Conservation (phyloP, 192 early-diverging fungal genomes). For the Pilaira anomala region DNA sequence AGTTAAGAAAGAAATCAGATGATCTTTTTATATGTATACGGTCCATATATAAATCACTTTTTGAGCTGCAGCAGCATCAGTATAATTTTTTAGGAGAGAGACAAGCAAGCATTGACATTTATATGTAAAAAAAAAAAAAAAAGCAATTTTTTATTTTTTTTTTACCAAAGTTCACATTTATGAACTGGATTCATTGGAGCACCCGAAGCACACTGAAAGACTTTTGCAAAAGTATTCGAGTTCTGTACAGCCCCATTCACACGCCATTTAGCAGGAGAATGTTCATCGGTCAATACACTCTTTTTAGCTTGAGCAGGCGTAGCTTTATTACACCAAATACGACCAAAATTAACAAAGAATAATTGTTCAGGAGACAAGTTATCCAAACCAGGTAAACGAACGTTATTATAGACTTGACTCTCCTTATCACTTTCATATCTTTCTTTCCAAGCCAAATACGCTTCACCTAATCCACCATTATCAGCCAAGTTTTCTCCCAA, state of each 20-base stretch:
- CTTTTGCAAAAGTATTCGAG: constrained; percentile 61
- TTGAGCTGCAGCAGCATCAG: no score
- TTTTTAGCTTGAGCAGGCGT: constrained; percentile 45
- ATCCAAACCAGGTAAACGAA: constrained; percentile 46
- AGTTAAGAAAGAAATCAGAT: no score
- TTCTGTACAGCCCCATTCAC: constrained; percentile 72
- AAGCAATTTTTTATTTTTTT: no score
- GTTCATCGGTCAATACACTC: constrained; percentile 58
- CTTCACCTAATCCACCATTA: constrained; percentile 56
- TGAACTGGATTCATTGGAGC: constrained; percentile 66
- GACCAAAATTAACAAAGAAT: constrained; percentile 67
- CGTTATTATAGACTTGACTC: constrained; percentile 32
- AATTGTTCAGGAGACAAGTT: constrained; percentile 57
- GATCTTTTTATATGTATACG: no score
- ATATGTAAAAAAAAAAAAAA: no score
- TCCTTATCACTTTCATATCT: constrained; percentile 31
- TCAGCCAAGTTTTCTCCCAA: constrained; percentile 69
- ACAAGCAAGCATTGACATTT: no score
- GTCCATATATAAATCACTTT: no score
- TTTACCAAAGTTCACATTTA: constrained; percentile 49
- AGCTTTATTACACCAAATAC: constrained; percentile 59
- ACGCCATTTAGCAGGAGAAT: constrained; percentile 61
- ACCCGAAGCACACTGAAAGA: constrained; percentile 62
- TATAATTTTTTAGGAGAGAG: no score
- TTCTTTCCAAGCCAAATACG: constrained; percentile 33